phyloP scores from a whole-genome alignment of 2,329 filamentous ascomycete species.

The Zymoseptoria ardabiliae region DNA sequence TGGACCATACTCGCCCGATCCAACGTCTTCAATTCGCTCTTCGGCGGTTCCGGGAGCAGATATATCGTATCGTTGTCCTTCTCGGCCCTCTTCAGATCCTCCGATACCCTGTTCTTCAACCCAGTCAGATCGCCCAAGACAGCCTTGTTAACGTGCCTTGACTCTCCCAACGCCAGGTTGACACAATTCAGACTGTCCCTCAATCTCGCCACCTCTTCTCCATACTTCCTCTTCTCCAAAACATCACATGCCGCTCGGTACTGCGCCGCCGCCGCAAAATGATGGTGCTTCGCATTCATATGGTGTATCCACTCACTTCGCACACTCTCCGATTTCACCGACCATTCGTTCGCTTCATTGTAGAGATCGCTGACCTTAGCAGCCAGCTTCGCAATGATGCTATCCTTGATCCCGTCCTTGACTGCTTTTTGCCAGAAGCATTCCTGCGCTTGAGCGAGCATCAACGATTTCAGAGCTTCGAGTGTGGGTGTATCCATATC shows the following conservation, averaged over 20 bases:
- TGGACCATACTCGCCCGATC: slow-evolving; percentile 86
- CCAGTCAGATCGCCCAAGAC: slow-evolving; percentile 77
- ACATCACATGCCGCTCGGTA: slow-evolving; percentile 86
- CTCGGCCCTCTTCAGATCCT: slow-evolving; percentile 85
- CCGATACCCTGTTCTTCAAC: slow-evolving; percentile 72
- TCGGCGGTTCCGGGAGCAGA: slow-evolving; percentile 74
- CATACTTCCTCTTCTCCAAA: slow-evolving; percentile 87
- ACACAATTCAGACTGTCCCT: slow-evolving; percentile 76
- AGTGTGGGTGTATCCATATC: slow-evolving; percentile 91
- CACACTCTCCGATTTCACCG: slow-evolving; percentile 80
- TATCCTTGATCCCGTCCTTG: slow-evolving; percentile 87
- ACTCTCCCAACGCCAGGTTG: slow-evolving; percentile 78
- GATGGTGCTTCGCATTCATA: slow-evolving; percentile 92
- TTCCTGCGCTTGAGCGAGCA: slow-evolving; percentile 90
- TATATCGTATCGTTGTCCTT: slow-evolving; percentile 97
- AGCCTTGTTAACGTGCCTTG: slow-evolving; percentile 69
- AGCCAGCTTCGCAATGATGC: slow-evolving; percentile 82
- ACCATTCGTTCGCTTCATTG: slow-evolving; percentile 72
- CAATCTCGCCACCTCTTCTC: slow-evolving; percentile 85
- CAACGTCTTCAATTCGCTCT: slow-evolving; percentile 76
- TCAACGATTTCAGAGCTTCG: slow-evolving; percentile 71
- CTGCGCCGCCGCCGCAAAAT: slow-evolving; percentile 92
- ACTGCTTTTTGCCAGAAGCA: slow-evolving; percentile 98
- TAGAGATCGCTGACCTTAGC: slow-evolving; percentile 90
- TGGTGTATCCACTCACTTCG: slow-evolving; percentile 97